Evolutionary conservation across 2,329 filamentous ascomycete genomes (phyloP).

Genomic region (Cordyceps farinosa): DNA sequence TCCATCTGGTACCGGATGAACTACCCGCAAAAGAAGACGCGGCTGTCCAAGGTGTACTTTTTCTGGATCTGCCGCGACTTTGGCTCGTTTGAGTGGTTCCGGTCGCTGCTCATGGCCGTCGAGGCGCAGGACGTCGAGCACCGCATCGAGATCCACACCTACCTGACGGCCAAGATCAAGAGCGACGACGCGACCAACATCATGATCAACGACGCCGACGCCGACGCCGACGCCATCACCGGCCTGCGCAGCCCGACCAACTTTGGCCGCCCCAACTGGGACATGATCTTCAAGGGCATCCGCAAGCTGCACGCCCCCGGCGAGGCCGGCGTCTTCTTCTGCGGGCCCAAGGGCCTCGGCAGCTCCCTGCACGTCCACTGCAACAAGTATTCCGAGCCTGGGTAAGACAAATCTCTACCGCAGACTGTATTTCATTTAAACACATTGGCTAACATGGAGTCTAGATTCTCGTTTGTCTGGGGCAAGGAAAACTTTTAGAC

Average conservation of each 20-base stretch:
- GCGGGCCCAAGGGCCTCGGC: constrained; percentile 75
- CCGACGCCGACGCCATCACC: constrained; percentile 80
- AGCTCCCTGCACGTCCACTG: constrained; percentile 77
- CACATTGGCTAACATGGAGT: constrained; percentile 22
- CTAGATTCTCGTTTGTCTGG: constrained; percentile 63
- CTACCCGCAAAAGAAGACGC: constrained; percentile 75
- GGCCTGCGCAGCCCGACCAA: constrained; percentile 78
- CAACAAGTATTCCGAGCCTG: constrained; percentile 83
- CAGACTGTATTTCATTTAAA: background rate
- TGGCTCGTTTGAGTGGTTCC: constrained; percentile 86
- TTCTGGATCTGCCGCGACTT: constrained; percentile 92
- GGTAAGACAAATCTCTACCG: constrained; percentile 45
- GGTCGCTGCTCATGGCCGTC: constrained; percentile 76
- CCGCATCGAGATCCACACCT: constrained; percentile 85
- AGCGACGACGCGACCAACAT: constrained; percentile 83
- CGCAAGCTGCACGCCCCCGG: constrained; percentile 71
- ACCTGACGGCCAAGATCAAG: constrained; percentile 84
- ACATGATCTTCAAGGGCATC: constrained; percentile 83
- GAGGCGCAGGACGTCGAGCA: constrained; percentile 81
- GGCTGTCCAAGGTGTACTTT: constrained; percentile 83
- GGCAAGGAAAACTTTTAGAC: constrained; percentile 65
- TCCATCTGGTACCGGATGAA: constrained; percentile 94
- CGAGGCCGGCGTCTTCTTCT: constrained; percentile 80
- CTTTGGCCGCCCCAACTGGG: constrained; percentile 85
- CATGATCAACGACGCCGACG: constrained; percentile 87